Conservation (phyloP, 257 asterid species). For the Nicotiana sylvestris region DNA sequence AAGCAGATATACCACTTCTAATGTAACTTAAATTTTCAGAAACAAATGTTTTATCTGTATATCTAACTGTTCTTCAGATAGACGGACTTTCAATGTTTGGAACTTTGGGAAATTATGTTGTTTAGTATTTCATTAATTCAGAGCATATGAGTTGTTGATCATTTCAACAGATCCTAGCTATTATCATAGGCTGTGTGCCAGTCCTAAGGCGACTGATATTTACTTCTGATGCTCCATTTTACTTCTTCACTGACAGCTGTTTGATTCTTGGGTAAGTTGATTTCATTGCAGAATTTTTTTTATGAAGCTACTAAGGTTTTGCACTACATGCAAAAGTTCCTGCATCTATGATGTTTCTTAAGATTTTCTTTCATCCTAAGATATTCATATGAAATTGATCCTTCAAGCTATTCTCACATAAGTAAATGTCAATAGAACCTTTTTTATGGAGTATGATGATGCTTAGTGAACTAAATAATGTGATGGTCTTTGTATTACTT, state of each 20-base stretch:
- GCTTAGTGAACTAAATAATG: neutral
- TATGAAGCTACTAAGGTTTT: neutral
- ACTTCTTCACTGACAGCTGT: slow-evolving; percentile 95
- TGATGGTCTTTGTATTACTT: neutral
- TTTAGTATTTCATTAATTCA: neutral
- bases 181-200: slow-evolving; percentile 78
- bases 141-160: slow-evolving; percentile 7
- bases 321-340: neutral
- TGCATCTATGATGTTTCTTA: no score
- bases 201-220: slow-evolving; percentile 65
- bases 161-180: slow-evolving; percentile 68
- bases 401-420: neutral
- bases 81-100: neutral
- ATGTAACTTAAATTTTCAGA: neutral
- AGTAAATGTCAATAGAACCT: neutral
- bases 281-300: slow-evolving; percentile 16
- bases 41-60: no score
- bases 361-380: neutral
- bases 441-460: neutral
- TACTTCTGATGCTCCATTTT: slow-evolving; percentile 83
- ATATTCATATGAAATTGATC: neutral
- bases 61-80: neutral
- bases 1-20: no score
- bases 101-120: neutral
- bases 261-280: slow-evolving; percentile 81